A percentile compares a stretch with the other conserved stretches of the same genome.
Evolutionary conservation across 83 land plant species (phyloP).

Genomic region (Picea abies): DNA sequence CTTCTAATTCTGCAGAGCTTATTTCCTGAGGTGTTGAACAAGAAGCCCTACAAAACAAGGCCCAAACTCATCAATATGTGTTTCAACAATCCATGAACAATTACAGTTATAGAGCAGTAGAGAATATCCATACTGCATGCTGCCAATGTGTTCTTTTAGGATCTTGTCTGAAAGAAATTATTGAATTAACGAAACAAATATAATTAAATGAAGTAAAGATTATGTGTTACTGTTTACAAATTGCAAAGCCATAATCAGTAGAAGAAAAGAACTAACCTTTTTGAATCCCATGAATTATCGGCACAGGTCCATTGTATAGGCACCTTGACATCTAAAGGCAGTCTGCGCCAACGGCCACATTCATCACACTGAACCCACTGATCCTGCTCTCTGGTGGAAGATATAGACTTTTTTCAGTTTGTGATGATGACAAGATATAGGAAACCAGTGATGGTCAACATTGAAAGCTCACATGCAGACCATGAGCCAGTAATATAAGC

Average conservation of each 20-base stretch:
- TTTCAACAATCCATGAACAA: not conserved
- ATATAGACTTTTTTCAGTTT: not conserved
- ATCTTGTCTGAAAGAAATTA: constrained; percentile 4
- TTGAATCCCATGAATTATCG: constrained; percentile 63
- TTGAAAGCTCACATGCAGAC: not conserved
- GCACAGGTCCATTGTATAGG: constrained; percentile 65
- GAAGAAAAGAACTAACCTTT: constrained; percentile 29
- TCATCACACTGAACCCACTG: constrained; percentile 82
- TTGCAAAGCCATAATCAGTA: not conserved
- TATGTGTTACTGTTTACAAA: not conserved
- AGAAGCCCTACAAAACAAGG: constrained; percentile 45
- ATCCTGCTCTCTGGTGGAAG: constrained; percentile 54
- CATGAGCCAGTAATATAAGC: no score
- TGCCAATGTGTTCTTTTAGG: not conserved
- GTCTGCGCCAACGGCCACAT: constrained; percentile 68
- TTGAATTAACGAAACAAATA: not conserved
- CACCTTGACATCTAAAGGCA: constrained; percentile 54
- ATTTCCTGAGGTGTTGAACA: constrained; percentile 67
- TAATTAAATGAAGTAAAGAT: not conserved
- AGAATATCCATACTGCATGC: not conserved
- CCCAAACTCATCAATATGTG: not conserved
- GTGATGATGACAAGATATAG: not conserved
- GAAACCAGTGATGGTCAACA: not conserved
- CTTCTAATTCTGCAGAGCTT: constrained; percentile 46
- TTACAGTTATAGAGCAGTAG: not conserved